A percentile compares a stretch with the other conserved stretches of the same genome.
Evolutionary conservation across 73 alveolate species (phyloP).

Genomic region (Paramecium octaurelia): DNA sequence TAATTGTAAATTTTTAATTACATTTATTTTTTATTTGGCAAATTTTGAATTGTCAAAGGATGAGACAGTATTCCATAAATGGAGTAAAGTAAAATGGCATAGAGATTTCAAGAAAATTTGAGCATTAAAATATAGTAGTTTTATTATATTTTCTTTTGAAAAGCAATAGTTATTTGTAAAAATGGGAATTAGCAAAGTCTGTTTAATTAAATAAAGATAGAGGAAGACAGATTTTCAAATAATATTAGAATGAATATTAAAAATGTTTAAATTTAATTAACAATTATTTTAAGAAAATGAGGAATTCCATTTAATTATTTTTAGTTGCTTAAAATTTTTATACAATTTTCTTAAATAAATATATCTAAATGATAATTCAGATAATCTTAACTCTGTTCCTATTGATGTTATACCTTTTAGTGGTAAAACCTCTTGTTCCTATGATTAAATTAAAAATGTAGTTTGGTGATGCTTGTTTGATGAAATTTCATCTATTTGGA

Average conservation of each 20-base stretch:
- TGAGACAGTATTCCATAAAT: background rate
- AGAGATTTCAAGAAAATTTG: background rate
- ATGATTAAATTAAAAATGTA: background rate
- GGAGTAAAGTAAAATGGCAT: background rate
- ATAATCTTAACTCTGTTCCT: background rate
- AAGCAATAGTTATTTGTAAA: too few relatives aligned
- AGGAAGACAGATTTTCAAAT: background rate
- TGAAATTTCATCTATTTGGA: background rate
- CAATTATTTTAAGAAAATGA: background rate
- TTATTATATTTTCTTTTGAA: too few relatives aligned
- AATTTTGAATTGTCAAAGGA: background rate
- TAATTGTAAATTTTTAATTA: background rate
- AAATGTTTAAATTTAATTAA: background rate
- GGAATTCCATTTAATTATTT: background rate
- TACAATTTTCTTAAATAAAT: background rate
- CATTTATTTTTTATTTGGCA: background rate
- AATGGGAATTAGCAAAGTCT: background rate
- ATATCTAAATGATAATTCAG: background rate
- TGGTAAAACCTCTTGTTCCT: background rate
- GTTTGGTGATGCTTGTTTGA: background rate
- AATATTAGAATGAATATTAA: background rate
- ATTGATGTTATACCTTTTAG: background rate
- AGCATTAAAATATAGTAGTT: background rate
- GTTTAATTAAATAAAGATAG: background rate
- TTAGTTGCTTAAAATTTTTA: background rate